Conservation (phyloP, 441 rosid species). For the Mallotus japonicus region DNA sequence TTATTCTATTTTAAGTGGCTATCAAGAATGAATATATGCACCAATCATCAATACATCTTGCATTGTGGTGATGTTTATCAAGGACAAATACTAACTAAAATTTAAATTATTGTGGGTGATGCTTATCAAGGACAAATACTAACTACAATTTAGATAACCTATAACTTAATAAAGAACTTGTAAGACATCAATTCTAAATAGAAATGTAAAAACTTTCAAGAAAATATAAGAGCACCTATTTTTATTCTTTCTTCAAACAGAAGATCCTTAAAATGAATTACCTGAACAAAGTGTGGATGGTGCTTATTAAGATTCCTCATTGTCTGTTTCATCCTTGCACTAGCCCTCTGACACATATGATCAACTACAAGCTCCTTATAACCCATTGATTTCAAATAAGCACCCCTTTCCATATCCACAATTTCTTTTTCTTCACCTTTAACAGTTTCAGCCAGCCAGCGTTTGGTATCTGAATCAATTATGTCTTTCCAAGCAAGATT, state of each 20-base stretch:
- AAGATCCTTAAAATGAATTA: conserved; percentile 16
- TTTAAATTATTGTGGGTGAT: too few species aligned
- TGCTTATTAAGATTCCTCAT: conserved; percentile 11
- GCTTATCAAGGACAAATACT: too few species aligned
- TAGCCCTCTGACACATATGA: conserved; percentile 2
- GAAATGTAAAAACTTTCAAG: not conserved
- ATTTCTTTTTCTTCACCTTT: conserved; percentile 15
- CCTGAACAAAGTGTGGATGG: conserved; percentile 14
- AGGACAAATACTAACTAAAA: too few species aligned
- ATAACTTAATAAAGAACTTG: too few species aligned
- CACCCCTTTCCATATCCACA: conserved; percentile 11
- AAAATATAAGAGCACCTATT: not conserved
- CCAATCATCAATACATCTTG: not conserved
- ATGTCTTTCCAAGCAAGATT: conserved; percentile 11
- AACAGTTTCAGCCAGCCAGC: conserved; percentile 1
- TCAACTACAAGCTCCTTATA: conserved; percentile 13
- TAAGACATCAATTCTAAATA: not conserved
- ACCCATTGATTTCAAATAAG: conserved; percentile 16
- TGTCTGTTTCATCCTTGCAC: conserved; percentile 18
- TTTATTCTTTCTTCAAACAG: not conserved
- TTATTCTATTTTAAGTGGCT: not conserved
- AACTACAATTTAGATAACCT: too few species aligned
- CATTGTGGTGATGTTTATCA: too few species aligned
- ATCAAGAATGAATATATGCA: not conserved
- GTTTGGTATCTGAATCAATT: not conserved